A percentile compares a stretch with the other conserved stretches of the same genome.
phyloP scores from a whole-genome alignment of 2,329 filamentous ascomycete species.

The Alternaria conjuncta region DNA sequence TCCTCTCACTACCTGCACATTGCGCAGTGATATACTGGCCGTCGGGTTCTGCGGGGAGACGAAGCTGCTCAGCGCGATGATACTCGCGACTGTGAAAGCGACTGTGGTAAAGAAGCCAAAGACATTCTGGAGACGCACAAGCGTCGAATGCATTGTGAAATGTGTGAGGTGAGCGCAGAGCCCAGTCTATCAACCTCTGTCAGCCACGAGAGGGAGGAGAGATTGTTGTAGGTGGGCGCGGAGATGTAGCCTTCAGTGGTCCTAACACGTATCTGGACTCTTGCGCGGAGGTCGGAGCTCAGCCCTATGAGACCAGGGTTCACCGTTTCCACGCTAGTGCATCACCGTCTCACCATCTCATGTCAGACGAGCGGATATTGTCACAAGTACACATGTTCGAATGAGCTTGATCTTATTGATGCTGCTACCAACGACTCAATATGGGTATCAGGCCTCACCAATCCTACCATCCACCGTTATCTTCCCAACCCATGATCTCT shows the following conservation, averaged over 20 bases:
- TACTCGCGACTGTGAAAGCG: conserved; percentile 76
- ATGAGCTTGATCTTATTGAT: background rate
- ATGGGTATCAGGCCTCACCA: background rate
- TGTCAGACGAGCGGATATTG: background rate
- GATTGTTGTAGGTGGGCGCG: conserved; percentile 10
- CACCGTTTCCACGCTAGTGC: background rate
- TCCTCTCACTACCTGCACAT: conserved; percentile 87
- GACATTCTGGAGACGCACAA: conserved; percentile 86
- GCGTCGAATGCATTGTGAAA: conserved; percentile 77
- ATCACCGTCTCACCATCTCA: background rate
- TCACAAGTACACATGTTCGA: background rate
- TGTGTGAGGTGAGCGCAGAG: background rate
- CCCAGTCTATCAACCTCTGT: background rate
- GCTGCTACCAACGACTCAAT: background rate
- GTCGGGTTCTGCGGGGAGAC: conserved; percentile 71
- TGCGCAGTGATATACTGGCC: conserved; percentile 69
- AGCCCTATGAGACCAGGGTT: conserved; percentile 29
- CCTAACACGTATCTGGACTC: conserved; percentile 47
- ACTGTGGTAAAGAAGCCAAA: conserved; percentile 99
- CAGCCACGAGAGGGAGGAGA: conserved; percentile 2
- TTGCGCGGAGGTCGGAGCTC: conserved; percentile 27
- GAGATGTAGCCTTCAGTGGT: conserved; percentile 20
- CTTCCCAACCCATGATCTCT: background rate
- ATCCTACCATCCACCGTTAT: background rate
- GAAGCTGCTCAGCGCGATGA: conserved; percentile 83